These are phyloP conservation scores for Amaranthus hypochondriacus DNA, from an alignment of 148 eudicot species.

Conservation along the genomic window DNA sequence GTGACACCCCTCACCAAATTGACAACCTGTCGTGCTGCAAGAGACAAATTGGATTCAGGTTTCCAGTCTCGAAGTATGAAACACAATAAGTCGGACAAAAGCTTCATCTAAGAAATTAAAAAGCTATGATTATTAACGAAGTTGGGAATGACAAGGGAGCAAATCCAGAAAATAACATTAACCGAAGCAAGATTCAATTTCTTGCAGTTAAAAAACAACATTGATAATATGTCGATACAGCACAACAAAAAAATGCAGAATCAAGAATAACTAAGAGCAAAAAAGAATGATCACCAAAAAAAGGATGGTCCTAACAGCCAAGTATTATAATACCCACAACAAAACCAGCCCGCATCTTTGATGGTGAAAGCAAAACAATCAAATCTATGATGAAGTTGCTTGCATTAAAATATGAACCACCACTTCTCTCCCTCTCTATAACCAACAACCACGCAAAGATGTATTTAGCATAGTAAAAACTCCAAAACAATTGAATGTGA, in stretches of 20 bases:
- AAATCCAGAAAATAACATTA: too few species aligned
- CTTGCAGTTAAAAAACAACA: too few species aligned
- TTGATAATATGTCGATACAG: too few species aligned
- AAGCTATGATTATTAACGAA: too few species aligned
- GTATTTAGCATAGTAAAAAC: too few species aligned
- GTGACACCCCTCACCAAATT: slow-evolving; percentile 84
- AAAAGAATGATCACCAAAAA: too few species aligned
- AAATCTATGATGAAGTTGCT: not conserved
- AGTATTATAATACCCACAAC: not conserved
- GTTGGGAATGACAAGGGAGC: too few species aligned
- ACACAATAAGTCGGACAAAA: not conserved
- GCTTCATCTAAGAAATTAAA: not conserved
- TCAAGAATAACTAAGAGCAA: too few species aligned
- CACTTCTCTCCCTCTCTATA: not conserved
- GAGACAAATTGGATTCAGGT: slow-evolving; percentile 2
- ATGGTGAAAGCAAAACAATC: not conserved
- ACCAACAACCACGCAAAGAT: not conserved
- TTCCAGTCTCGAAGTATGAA: not conserved
- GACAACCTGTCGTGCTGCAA: slow-evolving; percentile 89
- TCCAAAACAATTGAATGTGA: too few species aligned
- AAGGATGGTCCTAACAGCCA: too few species aligned
- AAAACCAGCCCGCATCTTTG: not conserved
- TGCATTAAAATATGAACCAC: not conserved
- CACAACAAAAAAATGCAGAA: too few species aligned
- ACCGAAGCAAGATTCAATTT: too few species aligned